phyloP scores from a whole-genome alignment of 495 filamentous ascomycete species.

The Penicillium flavigenum region DNA sequence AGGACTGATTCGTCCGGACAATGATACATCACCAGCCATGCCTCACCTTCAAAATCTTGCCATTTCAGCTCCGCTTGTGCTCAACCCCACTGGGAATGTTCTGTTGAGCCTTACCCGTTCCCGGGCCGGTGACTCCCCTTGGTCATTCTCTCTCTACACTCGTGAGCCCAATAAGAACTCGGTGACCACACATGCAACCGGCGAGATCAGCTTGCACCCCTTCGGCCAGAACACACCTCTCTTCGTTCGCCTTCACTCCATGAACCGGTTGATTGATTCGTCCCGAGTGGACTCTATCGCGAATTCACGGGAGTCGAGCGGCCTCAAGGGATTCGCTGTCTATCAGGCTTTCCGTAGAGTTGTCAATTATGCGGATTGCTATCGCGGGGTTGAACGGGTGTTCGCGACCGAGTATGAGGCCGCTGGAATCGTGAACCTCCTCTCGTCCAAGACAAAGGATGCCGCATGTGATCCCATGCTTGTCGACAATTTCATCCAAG shows the following conservation, averaged over 20 bases:
- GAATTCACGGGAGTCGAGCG: not conserved
- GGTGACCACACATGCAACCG: not conserved
- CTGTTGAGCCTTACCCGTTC: not conserved
- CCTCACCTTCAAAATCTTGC: not conserved
- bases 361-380: constrained; percentile 37
- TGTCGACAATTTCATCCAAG: constrained; percentile 42
- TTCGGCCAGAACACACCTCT: not conserved
- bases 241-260: not conserved
- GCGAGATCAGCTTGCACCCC: constrained; percentile 2
- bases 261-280: constrained; percentile 4
- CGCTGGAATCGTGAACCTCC: constrained; percentile 26
- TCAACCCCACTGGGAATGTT: not conserved
- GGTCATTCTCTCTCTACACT: constrained; percentile 4
- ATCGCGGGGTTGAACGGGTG: constrained; percentile 35
- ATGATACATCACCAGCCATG: not conserved
- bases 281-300: constrained; percentile 4
- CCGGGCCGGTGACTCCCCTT: not conserved
- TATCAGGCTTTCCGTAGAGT: constrained; percentile 34
- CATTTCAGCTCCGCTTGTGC: not conserved
- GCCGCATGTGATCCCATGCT: constrained; percentile 22
- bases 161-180: not conserved
- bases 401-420: constrained; percentile 28
- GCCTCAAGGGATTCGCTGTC: constrained; percentile 24
- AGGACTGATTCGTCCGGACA: not conserved
- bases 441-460: not conserved